Percentiles rank a stretch among this genome's conserved stretches.
phyloP scores from a whole-genome alignment of 768 basidiomycete genomes.

The Collybia sp. region DNA sequence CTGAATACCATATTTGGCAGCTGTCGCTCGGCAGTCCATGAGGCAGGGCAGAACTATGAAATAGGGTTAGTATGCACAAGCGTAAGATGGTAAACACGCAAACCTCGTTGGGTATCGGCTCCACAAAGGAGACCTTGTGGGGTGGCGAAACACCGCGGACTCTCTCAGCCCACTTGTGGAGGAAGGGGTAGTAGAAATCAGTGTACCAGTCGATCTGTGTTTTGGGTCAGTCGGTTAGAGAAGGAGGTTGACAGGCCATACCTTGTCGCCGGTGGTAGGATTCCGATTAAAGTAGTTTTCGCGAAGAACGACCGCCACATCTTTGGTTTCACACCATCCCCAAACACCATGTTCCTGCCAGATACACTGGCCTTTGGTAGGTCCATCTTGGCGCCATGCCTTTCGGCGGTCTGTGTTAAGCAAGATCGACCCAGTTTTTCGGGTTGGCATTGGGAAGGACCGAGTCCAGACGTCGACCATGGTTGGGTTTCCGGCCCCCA shows the following conservation, averaged over 20 bases:
- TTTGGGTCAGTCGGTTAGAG: neutral
- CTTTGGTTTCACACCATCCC: conserved; percentile 71
- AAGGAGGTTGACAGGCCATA: conserved; percentile 15
- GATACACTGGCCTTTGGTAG: conserved; percentile 66
- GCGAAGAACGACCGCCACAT: conserved; percentile 69
- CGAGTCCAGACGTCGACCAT: conserved; percentile 75
- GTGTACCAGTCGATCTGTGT: conserved; percentile 81
- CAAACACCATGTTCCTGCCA: conserved; percentile 96
- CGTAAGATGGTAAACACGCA: conserved; percentile 1
- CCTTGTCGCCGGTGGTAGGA: conserved; percentile 60
- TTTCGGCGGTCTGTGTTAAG: conserved; percentile 57
- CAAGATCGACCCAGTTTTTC: conserved; percentile 47
- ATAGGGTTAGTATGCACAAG: neutral
- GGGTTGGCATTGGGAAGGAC: conserved; percentile 87
- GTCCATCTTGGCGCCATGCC: conserved; percentile 73
- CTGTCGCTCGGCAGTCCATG: conserved; percentile 66
- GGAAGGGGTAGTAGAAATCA: conserved; percentile 80
- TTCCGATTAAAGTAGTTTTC: conserved; percentile 82
- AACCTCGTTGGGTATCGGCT: conserved; percentile 94
- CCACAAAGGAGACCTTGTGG: conserved; percentile 68
- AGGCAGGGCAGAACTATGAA: conserved; percentile 68
- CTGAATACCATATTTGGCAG: conserved; percentile 35
- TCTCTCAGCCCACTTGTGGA: conserved; percentile 60
- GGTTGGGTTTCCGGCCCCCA: conserved; percentile 88
- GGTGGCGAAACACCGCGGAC: conserved; percentile 43